Percentiles rank a stretch among this genome's conserved stretches.
These are phyloP conservation scores for Pichia sp. DNA, from an alignment of 1,139 yeast genomes.

Conservation along the genomic window DNA sequence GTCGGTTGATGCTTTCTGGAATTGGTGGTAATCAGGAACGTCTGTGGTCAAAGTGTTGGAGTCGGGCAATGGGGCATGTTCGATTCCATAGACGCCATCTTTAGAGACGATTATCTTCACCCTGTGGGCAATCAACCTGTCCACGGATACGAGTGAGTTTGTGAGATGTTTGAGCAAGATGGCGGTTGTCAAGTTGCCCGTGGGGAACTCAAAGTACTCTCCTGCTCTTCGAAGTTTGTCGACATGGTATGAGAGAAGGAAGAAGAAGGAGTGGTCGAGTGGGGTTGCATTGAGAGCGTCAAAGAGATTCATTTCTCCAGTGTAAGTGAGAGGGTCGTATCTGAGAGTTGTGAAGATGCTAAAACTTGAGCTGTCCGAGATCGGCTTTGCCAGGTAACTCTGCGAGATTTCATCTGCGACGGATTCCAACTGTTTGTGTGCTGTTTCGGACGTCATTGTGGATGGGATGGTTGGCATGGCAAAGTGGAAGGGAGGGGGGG, in stretches of 20 bases:
- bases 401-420: not conserved
- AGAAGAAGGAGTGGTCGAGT: constrained; percentile 41
- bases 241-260: constrained; percentile 61
- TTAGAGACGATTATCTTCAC: constrained; percentile 51
- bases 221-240: constrained; percentile 54
- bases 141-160: constrained; percentile 36
- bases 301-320: constrained; percentile 16
- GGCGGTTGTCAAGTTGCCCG: constrained; percentile 38
- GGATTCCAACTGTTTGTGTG: not conserved
- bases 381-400: not conserved
- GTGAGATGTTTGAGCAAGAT: constrained; percentile 44
- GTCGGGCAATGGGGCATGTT: constrained; percentile 36
- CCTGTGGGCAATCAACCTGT: constrained; percentile 46
- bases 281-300: constrained; percentile 32
- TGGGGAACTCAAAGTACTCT: constrained; percentile 49
- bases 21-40: constrained; percentile 11
- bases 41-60: constrained; percentile 5
- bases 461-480: no score
- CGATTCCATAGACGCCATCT: constrained; percentile 49
- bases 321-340: constrained; percentile 57
- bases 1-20: constrained; percentile 4
- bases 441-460: not conserved
- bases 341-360: constrained; percentile 59
- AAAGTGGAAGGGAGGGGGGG: no score
- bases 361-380: not conserved